phyloP scores from a whole-genome alignment of 371 early-diverging fungal genomes.

The Apophysomyces sp. region DNA sequence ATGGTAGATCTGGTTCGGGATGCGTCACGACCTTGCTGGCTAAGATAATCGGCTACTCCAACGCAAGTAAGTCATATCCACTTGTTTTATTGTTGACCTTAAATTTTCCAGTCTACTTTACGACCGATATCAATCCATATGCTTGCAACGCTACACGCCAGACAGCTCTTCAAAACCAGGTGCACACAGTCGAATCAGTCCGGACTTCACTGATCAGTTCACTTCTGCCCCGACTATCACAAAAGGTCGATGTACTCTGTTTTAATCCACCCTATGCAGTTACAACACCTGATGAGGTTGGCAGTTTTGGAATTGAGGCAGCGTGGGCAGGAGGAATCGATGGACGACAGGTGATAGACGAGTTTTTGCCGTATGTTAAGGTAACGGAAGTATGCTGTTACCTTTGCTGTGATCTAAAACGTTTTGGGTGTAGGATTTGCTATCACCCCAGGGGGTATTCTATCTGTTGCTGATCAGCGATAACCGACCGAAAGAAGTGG shows the following conservation, averaged over 20 bases:
- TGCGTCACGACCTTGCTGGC: conserved; percentile 79
- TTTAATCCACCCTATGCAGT: conserved; percentile 96
- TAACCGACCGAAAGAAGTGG: conserved; percentile 87
- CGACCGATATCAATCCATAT: conserved; percentile 84
- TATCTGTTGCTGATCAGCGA: conserved; percentile 90
- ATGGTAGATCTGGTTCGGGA: conserved; percentile 83
- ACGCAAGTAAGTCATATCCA: conserved; percentile 32
- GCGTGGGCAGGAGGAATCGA: conserved; percentile 95
- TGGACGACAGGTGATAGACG: conserved; percentile 92
- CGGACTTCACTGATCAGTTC: conserved; percentile 57
- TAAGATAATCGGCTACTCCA: conserved; percentile 48
- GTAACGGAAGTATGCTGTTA: conserved; percentile 28
- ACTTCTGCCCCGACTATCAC: conserved; percentile 53
- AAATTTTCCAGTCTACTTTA: conserved; percentile 41
- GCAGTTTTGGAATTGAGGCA: conserved; percentile 74
- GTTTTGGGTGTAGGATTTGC: conserved; percentile 42
- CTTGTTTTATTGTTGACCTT: neutral
- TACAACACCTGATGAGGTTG: conserved; percentile 76
- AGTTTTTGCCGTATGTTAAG: conserved; percentile 70
- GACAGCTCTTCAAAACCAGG: conserved; percentile 62
- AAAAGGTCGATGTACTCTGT: conserved; percentile 76
- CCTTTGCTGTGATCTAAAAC: neutral
- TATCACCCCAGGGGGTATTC: conserved; percentile 74
- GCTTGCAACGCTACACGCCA: conserved; percentile 66
- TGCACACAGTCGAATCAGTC: conserved; percentile 56